Base-by-base conservation (phyloP, 495 filamentous ascomycete genomes). In the Hypoxylon fragiforme region DNA sequence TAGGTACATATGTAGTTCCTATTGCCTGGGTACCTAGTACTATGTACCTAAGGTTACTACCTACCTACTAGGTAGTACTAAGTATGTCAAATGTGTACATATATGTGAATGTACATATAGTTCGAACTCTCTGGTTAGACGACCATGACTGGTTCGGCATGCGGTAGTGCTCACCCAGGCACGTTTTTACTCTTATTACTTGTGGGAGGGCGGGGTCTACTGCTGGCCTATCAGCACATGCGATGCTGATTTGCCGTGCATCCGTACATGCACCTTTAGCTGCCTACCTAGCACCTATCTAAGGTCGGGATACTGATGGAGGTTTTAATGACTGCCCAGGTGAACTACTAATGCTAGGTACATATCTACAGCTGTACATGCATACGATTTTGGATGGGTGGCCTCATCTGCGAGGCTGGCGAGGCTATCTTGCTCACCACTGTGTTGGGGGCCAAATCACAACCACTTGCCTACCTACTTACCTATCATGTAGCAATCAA, bases 341-440 rank as follows among this genome's bases (percentile, higher is more conserved):
- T n/a, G n/a, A n/a, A n/a, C n/a, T n/a, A n/a, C n/a, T n/a, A n/a
- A n/a, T n/a, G n/a, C n/a, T n/a, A n/a, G n/a, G n/a, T n/a, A n/a
- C n/a, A n/a, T n/a, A n/a, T n/a, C n/a, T n/a, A n/a, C n/a, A n/a
- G n/a, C n/a, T n/a, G n/a, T n/a, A n/a, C n/a, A n/a, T n/a, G n/a
- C n/a, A n/a, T n/a, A n/a, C n/a, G 50, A 60, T 49, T 44, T 61
- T 13, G 32, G 57, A 61, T 56, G 51, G 57, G 57, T 61, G 57
- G 57, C 57, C 57, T 61, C 57, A 44, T 34, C 50, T 61, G 47
- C 51, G 43, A 61, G 57, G 57, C 57, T 61, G 46, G 46, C 51
- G 13, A 60, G 57, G 57, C 57, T 51, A 45, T 31, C 7, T 9
- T 54, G 11, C 26, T 24, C 4, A 16, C 38, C 50, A 34, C 45